phyloP scores from a whole-genome alignment of 75 land plant species.

The Selaginella moellendorffii region DNA sequence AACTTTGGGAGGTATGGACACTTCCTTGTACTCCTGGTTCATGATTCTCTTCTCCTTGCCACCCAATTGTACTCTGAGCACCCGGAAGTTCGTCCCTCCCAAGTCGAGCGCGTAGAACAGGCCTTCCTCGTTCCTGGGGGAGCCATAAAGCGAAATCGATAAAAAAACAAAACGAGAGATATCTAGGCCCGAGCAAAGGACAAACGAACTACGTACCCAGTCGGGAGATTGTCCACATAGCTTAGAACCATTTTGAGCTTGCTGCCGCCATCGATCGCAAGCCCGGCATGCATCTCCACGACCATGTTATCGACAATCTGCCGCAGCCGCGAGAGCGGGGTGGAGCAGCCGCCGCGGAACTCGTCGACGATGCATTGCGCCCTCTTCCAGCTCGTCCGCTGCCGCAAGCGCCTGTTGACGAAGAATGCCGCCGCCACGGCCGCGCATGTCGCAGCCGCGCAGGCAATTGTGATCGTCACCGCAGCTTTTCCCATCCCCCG shows the following conservation, averaged over 20 bases:
- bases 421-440: slow-evolving; percentile 48
- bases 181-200: background rate
- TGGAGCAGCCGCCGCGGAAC: slow-evolving; percentile 44
- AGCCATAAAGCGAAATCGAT: too few relatives aligned
- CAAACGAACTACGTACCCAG: slow-evolving; percentile 37
- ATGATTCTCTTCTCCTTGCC: slow-evolving; percentile 32
- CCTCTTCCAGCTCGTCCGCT: slow-evolving; percentile 19
- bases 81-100: slow-evolving; percentile 63
- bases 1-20: slow-evolving; percentile 50
- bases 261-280: slow-evolving; percentile 73
- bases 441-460: slow-evolving; percentile 39
- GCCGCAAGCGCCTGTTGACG: slow-evolving; percentile 32
- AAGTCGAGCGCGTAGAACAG: slow-evolving; percentile 61
- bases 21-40: slow-evolving; percentile 29
- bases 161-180: background rate
- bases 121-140: slow-evolving; percentile 41
- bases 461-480: slow-evolving; percentile 41
- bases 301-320: slow-evolving; percentile 70
- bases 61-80: slow-evolving; percentile 50
- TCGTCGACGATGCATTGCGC: slow-evolving; percentile 37
- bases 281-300: slow-evolving; percentile 84
- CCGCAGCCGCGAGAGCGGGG: slow-evolving; percentile 37
- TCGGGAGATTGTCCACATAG: slow-evolving; percentile 69
- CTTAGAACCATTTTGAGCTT: slow-evolving; percentile 82
- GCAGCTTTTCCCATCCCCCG: slow-evolving; percentile 46